These are phyloP conservation scores for Cercophora sp. DNA, from an alignment of 495 filamentous ascomycete genomes.

Conservation along the genomic window DNA sequence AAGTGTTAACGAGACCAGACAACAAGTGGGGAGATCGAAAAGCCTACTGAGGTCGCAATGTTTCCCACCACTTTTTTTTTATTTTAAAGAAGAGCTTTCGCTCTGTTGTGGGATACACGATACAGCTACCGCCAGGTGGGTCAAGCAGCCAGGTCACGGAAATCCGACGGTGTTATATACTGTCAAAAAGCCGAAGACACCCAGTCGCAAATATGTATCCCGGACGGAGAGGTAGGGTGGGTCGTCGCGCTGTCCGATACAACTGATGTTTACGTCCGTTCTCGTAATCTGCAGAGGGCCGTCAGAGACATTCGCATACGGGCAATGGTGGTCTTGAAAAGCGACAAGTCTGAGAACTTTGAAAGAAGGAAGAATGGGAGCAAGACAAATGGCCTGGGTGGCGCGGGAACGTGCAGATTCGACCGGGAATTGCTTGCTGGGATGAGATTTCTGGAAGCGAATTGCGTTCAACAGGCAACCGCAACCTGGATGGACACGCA, in stretches of 20 bases:
- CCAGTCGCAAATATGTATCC: slow-evolving; percentile 2
- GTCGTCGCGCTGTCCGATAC: not conserved
- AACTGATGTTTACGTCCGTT: too few relatives aligned
- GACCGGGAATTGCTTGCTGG: slow-evolving; percentile 13
- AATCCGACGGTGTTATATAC: not conserved
- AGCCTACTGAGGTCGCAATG: not conserved
- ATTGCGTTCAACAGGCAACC: not conserved
- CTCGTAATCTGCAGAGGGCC: slow-evolving; percentile 6
- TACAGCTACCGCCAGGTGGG: not conserved
- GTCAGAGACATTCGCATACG: slow-evolving; percentile 15
- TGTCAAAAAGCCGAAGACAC: not conserved
- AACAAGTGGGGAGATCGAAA: not conserved
- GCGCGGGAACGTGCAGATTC: slow-evolving; percentile 15
- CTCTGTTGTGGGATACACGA: not conserved
- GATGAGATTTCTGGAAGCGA: not conserved
- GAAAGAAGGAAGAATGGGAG: slow-evolving; percentile 4
- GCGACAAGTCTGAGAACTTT: not conserved
- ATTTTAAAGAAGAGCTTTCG: not conserved
- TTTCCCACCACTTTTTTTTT: not conserved
- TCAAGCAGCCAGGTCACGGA: not conserved
- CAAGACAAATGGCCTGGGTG: slow-evolving; percentile 15
- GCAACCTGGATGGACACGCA: not conserved
- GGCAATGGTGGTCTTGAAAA: not conserved
- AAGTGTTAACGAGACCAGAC: not conserved
- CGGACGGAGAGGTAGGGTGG: not conserved